Percentiles rank a stretch among this genome's conserved stretches.
Evolutionary conservation across 1,284 basidiomycete species (phyloP).

Genomic region (Apiotrichum gracile): DNA sequence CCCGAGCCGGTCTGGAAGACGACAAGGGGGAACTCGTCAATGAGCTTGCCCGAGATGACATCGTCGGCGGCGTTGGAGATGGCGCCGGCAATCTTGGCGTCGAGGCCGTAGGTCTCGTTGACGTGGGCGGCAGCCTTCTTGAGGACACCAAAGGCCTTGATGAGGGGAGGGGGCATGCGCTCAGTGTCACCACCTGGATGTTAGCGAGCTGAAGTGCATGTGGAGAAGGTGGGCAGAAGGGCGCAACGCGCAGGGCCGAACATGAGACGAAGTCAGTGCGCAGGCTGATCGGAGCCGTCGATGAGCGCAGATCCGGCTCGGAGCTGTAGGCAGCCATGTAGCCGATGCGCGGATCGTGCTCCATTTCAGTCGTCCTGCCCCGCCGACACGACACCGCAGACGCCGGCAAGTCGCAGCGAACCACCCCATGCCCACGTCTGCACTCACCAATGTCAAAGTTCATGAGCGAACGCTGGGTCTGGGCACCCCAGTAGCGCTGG

Average conservation of each 20-base stretch:
- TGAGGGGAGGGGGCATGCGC: constrained; percentile 85
- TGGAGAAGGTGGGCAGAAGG: background rate
- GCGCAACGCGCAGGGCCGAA: background rate
- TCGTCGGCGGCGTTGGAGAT: constrained; percentile 95
- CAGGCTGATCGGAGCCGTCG: no score
- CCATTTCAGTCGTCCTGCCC: no score
- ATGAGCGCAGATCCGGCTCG: no score
- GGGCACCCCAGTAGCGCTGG: constrained; percentile 96
- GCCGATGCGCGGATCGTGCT: no score
- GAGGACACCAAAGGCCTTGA: constrained; percentile 95
- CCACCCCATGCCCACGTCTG: no score
- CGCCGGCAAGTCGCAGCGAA: background rate
- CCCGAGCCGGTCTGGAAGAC: constrained; percentile 99
- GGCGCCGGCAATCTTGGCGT: constrained; percentile 78
- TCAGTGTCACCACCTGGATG: constrained; percentile 65
- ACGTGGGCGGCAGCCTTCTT: constrained; percentile 96
- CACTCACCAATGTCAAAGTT: constrained; percentile 91
- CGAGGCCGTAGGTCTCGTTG: constrained; percentile 81
- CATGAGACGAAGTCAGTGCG: no score
- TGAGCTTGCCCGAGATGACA: constrained; percentile 93
- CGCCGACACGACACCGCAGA: background rate
- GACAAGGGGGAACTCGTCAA: constrained; percentile 94
- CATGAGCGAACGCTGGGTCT: constrained; percentile 95
- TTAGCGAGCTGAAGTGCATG: background rate
- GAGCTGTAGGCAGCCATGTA: no score